Conservation (phyloP, 202 grass and related monocot genomes). For the Setaria italica region DNA sequence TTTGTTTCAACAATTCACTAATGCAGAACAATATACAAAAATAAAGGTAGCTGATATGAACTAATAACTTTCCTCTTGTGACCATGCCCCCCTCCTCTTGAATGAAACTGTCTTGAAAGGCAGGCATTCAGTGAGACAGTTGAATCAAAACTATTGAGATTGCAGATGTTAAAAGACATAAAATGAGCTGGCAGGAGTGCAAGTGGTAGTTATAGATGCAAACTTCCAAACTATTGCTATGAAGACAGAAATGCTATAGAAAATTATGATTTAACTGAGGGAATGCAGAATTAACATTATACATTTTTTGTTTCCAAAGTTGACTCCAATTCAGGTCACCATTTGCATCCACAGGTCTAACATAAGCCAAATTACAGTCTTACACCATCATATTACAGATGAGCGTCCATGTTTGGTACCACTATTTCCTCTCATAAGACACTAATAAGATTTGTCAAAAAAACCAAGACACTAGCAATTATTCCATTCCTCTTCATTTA, state of each 20-base stretch:
- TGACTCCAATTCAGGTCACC: background rate
- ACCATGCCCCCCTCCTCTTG: conserved; percentile 46
- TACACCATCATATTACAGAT: background rate
- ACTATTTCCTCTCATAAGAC: too few species aligned
- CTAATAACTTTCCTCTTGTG: conserved; percentile 49
- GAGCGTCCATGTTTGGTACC: too few species aligned
- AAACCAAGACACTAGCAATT: too few species aligned
- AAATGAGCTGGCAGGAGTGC: background rate
- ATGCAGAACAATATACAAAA: conserved; percentile 23
- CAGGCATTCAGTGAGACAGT: conserved; percentile 44
- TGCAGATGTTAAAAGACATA: background rate
- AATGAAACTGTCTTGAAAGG: conserved; percentile 30
- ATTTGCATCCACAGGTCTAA: background rate
- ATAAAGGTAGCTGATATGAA: conserved; percentile 25
- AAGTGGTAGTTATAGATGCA: background rate
- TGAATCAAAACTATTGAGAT: conserved; percentile 11
- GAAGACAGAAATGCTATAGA: background rate
- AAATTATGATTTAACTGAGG: background rate
- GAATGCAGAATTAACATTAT: background rate
- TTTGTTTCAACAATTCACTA: conserved; percentile 8
- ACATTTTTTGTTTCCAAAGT: background rate
- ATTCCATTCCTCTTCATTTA: too few species aligned
- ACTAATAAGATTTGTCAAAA: too few species aligned
- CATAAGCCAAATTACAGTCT: background rate
- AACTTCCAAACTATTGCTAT: background rate